These are phyloP conservation scores for Microdochium nivale DNA, from an alignment of 2,329 filamentous ascomycete species.

Conservation along the genomic window DNA sequence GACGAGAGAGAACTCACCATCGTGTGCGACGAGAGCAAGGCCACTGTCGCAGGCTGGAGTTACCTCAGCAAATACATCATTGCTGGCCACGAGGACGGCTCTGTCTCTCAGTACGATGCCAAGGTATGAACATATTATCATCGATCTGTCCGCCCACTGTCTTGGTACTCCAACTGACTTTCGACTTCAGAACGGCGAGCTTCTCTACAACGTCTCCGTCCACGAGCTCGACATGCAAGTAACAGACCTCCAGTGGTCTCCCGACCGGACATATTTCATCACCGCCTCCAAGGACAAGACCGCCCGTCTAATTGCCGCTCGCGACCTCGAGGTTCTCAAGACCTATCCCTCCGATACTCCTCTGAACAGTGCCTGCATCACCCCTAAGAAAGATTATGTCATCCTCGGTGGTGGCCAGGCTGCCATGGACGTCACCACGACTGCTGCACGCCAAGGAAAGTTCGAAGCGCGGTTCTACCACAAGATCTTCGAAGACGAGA, in stretches of 20 bases:
- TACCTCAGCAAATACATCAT: slow-evolving; percentile 95
- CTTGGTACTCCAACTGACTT: neutral
- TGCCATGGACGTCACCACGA: slow-evolving; percentile 97
- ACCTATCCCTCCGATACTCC: slow-evolving; percentile 88
- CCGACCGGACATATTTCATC: slow-evolving; percentile 95
- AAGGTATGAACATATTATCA: slow-evolving; percentile 48
- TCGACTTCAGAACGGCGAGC: slow-evolving; percentile 61
- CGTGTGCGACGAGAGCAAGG: slow-evolving; percentile 91
- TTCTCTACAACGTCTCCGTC: slow-evolving; percentile 69
- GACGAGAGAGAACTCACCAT: slow-evolving; percentile 80
- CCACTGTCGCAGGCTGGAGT: slow-evolving; percentile 94
- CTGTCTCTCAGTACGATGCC: slow-evolving; percentile 80
- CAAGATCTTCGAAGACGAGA: slow-evolving; percentile 99
- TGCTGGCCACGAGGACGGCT: slow-evolving; percentile 93
- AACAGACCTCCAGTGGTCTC: slow-evolving; percentile 90
- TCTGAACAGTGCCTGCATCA: slow-evolving; percentile 91
- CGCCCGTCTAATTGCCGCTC: slow-evolving; percentile 73
- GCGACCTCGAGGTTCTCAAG: slow-evolving; percentile 86
- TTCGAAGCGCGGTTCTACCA: slow-evolving; percentile 99
- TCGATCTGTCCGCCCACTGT: neutral
- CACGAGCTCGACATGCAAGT: slow-evolving; percentile 81
- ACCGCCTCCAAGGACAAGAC: slow-evolving; percentile 98
- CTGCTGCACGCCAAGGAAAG: slow-evolving; percentile 89
- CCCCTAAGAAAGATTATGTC: slow-evolving; percentile 93
- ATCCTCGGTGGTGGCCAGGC: slow-evolving; percentile 97